phyloP scores from a whole-genome alignment of 2,329 filamentous ascomycete species.

The Ceratocystis cacaofunesta region DNA sequence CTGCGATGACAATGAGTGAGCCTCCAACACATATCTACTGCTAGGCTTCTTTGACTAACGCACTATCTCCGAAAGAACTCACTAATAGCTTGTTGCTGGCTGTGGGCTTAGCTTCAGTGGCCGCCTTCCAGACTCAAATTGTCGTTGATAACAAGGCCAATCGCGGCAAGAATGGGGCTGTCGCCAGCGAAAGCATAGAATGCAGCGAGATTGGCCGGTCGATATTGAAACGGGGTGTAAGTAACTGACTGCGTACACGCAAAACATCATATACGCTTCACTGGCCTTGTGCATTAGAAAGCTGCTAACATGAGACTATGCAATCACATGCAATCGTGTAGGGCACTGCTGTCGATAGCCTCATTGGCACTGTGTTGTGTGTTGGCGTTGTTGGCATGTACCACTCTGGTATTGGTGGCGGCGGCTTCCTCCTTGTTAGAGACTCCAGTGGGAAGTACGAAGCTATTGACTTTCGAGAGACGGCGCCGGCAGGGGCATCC shows the following conservation, averaged over 20 bases:
- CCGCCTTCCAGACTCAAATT: neutral
- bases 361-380: conserved; percentile 60
- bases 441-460: conserved; percentile 62
- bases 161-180: conserved; percentile 35
- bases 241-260: conserved; percentile 17
- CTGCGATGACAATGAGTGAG: neutral
- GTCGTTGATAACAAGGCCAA: neutral
- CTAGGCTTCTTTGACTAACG: neutral
- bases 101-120: neutral
- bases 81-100: neutral
- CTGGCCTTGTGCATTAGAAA: neutral
- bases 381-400: conserved; percentile 65
- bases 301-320: neutral
- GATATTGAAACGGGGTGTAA: conserved; percentile 38
- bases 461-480: conserved; percentile 78
- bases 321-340: conserved; percentile 20
- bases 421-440: conserved; percentile 77
- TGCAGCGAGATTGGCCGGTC: conserved; percentile 56
- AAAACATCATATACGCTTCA: neutral
- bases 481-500: conserved; percentile 65
- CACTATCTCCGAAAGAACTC: neutral
- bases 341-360: conserved; percentile 64
- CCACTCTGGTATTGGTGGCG: conserved; percentile 72
- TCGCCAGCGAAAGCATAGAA: conserved; percentile 53
- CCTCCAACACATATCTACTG: neutral